These are phyloP conservation scores for Raffaelea arxii DNA, from an alignment of 2,329 filamentous ascomycete species.

Conservation along the genomic window DNA sequence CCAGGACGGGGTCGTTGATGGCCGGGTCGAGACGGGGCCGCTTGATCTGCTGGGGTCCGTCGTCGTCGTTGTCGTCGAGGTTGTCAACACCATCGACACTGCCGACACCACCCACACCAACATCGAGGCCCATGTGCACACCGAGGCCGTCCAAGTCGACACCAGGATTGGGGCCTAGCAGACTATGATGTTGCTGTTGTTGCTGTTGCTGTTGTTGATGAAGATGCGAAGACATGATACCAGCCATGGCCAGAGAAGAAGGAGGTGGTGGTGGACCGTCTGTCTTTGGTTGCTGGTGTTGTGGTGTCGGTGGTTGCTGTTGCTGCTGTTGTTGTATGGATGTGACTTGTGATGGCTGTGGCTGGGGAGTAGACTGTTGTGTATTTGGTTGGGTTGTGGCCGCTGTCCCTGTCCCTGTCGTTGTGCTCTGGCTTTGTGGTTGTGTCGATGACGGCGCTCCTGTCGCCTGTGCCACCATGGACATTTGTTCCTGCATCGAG, in stretches of 20 bases:
- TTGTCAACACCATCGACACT: background rate
- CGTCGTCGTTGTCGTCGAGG: constrained; percentile 13
- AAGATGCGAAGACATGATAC: no score
- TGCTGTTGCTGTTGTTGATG: background rate
- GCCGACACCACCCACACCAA: background rate
- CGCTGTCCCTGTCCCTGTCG: background rate
- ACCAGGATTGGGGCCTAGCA: no score
- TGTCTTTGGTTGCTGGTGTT: background rate
- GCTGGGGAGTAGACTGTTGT: no score
- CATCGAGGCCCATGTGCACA: no score
- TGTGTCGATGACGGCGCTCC: no score
- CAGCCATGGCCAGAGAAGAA: no score
- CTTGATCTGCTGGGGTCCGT: constrained; percentile 30
- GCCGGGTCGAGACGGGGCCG: constrained; percentile 28
- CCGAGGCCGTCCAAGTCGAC: no score
- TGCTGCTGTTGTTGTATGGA: constrained; percentile 4
- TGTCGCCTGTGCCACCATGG: no score
- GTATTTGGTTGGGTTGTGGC: no score
- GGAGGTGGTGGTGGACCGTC: no score
- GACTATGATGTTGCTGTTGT: constrained; percentile 9
- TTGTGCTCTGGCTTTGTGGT: no score
- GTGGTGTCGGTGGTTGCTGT: background rate
- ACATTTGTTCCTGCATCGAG: no score
- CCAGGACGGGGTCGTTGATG: constrained; percentile 25
- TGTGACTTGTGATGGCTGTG: background rate